Evolutionary conservation across 2,329 filamentous ascomycete genomes (phyloP), one percentile per base, ranked within the genome.

Genomic region (Moelleriella libera): DNA sequence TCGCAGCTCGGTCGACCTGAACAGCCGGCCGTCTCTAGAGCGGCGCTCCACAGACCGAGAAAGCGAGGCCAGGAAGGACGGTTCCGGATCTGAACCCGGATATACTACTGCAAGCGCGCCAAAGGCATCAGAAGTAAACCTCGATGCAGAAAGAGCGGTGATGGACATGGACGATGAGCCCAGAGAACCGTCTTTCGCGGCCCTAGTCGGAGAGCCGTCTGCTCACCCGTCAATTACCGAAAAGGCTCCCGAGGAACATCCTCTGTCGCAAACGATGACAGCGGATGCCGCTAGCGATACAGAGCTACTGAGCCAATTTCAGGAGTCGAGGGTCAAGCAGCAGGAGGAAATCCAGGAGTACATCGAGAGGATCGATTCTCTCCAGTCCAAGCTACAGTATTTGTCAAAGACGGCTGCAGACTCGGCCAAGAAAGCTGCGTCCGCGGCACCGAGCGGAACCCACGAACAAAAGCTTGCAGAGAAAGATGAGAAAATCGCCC

Each of bases 331-430:
- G 42, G 44, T 49, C 6, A 52, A 50, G 51, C 78, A 86, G 53
- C 83, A 90, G 49, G 86, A 92, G 55, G 92, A 97, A 60, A 75
- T 88, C 41, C 81, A 92, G 57, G 76, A 75, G 45, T 87, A 95
- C 52, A 75, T 90, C 6, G 92, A 98, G 64, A 81, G 85, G 37
- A 92, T 96, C 48, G 92, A 98, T 68, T 85, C 89, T 4, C 68
- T 98, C 1, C 87, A 97, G 62, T 80, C 88, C 6, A 97, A 98
- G 60, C 68, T 98, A 30, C 83, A 89, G 54, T 96, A 94, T 58
- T 69, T 98, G 10, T 82, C 89, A 2, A 83, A 83, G 51, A 85
- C 89, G 58, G 82, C 85, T 10, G 78, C 84, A 0, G 83, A 89
- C 32, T 73, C 82, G 0, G 87, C 92, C 1, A 83, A 82, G 58